Conservation (phyloP, 306 rosid genomes). For the Bauhinia variegata region DNA sequence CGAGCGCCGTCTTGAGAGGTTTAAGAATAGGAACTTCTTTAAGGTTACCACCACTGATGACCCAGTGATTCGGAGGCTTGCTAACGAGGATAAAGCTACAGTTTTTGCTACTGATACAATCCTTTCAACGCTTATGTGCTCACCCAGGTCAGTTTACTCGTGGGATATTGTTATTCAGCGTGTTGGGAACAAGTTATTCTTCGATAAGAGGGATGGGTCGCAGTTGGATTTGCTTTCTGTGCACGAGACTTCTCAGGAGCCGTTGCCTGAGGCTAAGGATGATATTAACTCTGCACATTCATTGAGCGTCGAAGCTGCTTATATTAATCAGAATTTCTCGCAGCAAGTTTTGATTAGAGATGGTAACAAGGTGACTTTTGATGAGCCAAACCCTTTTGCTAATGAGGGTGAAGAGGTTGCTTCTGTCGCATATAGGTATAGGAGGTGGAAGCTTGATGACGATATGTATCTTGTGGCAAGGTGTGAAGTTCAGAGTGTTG, state of each 20-base stretch:
- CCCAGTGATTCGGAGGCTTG: conserved; percentile 82
- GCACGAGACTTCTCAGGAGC: conserved; percentile 96
- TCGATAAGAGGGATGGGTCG: conserved; percentile 88
- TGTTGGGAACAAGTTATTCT: conserved; percentile 88
- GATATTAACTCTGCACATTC: conserved; percentile 90
- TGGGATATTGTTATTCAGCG: conserved; percentile 93
- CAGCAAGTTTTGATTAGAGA: conserved; percentile 83
- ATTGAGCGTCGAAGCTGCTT: conserved; percentile 81
- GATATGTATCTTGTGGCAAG: conserved; percentile 85
- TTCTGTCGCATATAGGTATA: conserved; percentile 77
- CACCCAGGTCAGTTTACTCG: conserved; percentile 85
- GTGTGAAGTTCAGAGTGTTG: conserved; percentile 94
- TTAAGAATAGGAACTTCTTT: conserved; percentile 84
- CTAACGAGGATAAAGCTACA: conserved; percentile 83
- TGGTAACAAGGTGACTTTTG: conserved; percentile 77
- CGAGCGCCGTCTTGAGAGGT: conserved; percentile 80
- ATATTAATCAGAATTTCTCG: conserved; percentile 87
- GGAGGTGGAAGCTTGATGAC: conserved; percentile 91
- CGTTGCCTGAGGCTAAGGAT: conserved; percentile 87
- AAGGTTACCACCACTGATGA: conserved; percentile 91
- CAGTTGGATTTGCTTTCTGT: conserved; percentile 90
- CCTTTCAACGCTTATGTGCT: conserved; percentile 87
- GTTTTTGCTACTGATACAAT: conserved; percentile 84
- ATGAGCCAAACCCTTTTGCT: conserved; percentile 90
- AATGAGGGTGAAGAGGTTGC: conserved; percentile 94